Evolutionary conservation across 2,329 filamentous ascomycete genomes (phyloP), one percentile per base, ranked within the genome.

Genomic region (Pseudogymnoascus sp.): DNA sequence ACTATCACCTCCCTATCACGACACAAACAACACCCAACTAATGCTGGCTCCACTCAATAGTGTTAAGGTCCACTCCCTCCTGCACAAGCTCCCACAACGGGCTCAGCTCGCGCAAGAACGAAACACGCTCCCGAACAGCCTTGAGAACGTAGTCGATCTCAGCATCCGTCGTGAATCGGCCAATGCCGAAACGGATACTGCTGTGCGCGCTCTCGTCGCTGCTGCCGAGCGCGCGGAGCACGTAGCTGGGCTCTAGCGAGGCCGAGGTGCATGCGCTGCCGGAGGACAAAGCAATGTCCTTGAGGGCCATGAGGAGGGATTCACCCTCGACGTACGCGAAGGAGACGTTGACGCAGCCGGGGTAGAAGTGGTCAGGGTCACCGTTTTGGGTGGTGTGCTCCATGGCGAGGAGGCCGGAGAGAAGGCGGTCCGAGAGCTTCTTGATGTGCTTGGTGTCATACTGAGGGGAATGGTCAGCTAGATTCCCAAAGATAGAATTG

Each of bases 251-350:
- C 76, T 99, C 95, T 35, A 99, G 80, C 0, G 95, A 99, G 0
- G 95, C 95, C 4, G 93, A 97, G 1, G 95, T 99, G 78, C 95
- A 99, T 5, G 95, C 95, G 72, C 92, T 97, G 64, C 95, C 95
- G 0, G 95, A 99, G 6, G 93, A 97, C 37, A 99, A 80, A 0
- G 95, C 95, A 76, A 99, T 97, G 70, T 99, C 95, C 78, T 99
- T 99, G 53, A 99, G 80, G 0, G 95, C 95, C 95, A 99, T 99
- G 67, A 99, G 83, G 1, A 99, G 87, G 2, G 95, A 97, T 77
- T 99, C 95, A 69, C 95, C 95, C 77, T 99, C 95, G 4, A 99
- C 92, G 72, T 99, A 99, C 35, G 95, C 93, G 73, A 99, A 99
- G 0, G 95, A 99, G 10, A 99, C 90, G 75, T 99, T 99, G 66